Conservation (phyloP, 2,329 filamentous ascomycete species). For the Eurotiales sp. region DNA sequence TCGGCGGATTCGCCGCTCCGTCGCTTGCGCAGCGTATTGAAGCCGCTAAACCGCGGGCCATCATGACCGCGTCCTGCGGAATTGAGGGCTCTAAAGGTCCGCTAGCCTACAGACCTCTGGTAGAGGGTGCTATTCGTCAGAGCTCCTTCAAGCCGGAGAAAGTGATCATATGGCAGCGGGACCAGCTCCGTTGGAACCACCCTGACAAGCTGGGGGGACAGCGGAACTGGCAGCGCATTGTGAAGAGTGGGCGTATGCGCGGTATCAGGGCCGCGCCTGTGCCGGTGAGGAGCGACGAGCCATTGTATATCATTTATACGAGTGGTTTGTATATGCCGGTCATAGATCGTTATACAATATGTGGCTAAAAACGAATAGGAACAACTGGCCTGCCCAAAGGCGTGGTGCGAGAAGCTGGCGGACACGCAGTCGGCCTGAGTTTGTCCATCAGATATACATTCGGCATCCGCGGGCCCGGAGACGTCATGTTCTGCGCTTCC, state of each 20-base stretch:
- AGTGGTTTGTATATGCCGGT: no score
- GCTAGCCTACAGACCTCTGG: slow-evolving; percentile 70
- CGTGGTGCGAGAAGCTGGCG: slow-evolving; percentile 75
- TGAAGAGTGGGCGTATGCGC: slow-evolving; percentile 65
- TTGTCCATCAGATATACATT: slow-evolving; percentile 81
- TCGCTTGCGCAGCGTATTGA: slow-evolving; percentile 87
- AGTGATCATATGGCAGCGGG: slow-evolving; percentile 79
- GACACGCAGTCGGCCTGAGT: slow-evolving; percentile 80
- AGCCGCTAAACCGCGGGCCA: slow-evolving; percentile 67
- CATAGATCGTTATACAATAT: no score
- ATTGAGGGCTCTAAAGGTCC: slow-evolving; percentile 83
- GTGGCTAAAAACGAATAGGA: slow-evolving; percentile 41
- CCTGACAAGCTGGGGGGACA: slow-evolving; percentile 65
- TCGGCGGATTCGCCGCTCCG: slow-evolving; percentile 80
- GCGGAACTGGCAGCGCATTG: slow-evolving; percentile 73
- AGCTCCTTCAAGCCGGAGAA: slow-evolving; percentile 68
- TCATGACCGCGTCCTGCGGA: slow-evolving; percentile 87
- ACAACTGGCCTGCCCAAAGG: slow-evolving; percentile 82
- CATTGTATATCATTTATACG: slow-evolving; percentile 88
- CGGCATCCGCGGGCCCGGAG: slow-evolving; percentile 74
- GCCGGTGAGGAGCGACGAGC: slow-evolving; percentile 71
- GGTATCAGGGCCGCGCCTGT: slow-evolving; percentile 70
- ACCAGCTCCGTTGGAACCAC: slow-evolving; percentile 69
- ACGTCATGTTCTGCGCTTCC: slow-evolving; percentile 74
- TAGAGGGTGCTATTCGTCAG: slow-evolving; percentile 67